Evolutionary conservation across 805 yeast genomes (phyloP), one percentile per base, ranked within the genome.

Genomic region (Teunomyces panamensis): DNA sequence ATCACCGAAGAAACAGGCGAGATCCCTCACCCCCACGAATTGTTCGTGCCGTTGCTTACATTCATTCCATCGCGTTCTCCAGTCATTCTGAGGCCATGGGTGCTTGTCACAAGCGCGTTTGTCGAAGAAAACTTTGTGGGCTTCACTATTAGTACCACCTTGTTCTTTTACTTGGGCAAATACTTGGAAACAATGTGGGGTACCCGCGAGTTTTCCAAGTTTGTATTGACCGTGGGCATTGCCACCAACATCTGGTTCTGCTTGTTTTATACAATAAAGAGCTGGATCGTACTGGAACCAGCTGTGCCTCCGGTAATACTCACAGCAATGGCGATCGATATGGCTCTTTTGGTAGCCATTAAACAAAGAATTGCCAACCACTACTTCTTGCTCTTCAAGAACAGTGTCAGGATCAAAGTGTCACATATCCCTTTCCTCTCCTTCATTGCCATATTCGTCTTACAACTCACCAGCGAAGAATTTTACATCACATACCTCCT

Each of bases 101-200:
- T 77, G 5, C 57, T 80, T 9, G 39, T 77, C 30, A 77, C 83
- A 3, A 58, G 76, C 14, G 54, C 75, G 11, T 71, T 79, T 47
- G 72, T 77, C 14, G 84, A 79, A 47, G 74, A 71, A 39, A 69
- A 68, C 33, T 44, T 76, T 14, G 36, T 75, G 10, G 66, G 76
- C 3, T 65, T 75, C 9, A 39, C 68, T 5, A 55, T 70, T 6
- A 64, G 77, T 17, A 56, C 71, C 17, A 48, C 69, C 17, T 60
- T 75, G 11, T 55, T 79, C 9, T 65, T 73, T 45, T 79, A 77
- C 55, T 74, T 85, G 30, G 89, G 88, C 3, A 71, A 78, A 44
- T 85, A 81, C 65, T 74, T 84, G 53, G 91, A 85, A 57, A 74
- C 75, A 50, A 73, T 78, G 34, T 85, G 91, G 90, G 80, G 85